Evolutionary conservation across 352 stramenopile genomes (phyloP).

Genomic region (Phytopythium sindhum): DNA sequence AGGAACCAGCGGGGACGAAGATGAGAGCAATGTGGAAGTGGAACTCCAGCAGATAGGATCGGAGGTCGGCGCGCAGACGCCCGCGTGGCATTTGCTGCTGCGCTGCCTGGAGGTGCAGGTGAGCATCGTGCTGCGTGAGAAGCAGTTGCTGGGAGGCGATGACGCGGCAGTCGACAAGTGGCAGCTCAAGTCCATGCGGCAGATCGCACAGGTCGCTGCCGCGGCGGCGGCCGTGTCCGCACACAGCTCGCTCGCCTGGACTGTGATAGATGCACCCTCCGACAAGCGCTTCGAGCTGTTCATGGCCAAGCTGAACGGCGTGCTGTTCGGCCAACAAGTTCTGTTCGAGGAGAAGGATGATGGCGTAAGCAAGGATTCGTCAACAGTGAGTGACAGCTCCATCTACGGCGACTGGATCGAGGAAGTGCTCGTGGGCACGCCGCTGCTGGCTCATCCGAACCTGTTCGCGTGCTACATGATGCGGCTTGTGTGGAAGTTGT

Average conservation of each 20-base stretch:
- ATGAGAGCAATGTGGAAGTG: conserved; percentile 45
- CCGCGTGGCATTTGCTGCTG: conserved; percentile 54
- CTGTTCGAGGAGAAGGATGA: conserved; percentile 67
- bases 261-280: conserved; percentile 30
- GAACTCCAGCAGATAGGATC: conserved; percentile 51
- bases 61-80: conserved; percentile 32
- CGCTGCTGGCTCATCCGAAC: conserved; percentile 46
- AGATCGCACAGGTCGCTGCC: conserved; percentile 40
- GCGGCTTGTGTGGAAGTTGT: conserved; percentile 42
- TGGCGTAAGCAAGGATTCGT: conserved; percentile 10
- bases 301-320: conserved; percentile 41
- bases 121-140: conserved; percentile 41
- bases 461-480: conserved; percentile 54
- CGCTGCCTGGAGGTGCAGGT: conserved; percentile 62
- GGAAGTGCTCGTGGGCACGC: conserved; percentile 24
- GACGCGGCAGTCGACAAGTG: conserved; percentile 27
- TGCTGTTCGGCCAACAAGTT: conserved; percentile 73
- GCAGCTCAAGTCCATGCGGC: conserved; percentile 56
- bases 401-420: conserved; percentile 16
- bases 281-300: conserved; percentile 47
- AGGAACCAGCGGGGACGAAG: conserved; percentile 18
- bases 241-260: conserved; percentile 39
- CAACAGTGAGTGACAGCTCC: conserved; percentile 5
- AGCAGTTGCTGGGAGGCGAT: conserved; percentile 26
- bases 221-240: conserved; percentile 38